Conservation (phyloP, 345 rosid species). For the Trapa incisa region DNA sequence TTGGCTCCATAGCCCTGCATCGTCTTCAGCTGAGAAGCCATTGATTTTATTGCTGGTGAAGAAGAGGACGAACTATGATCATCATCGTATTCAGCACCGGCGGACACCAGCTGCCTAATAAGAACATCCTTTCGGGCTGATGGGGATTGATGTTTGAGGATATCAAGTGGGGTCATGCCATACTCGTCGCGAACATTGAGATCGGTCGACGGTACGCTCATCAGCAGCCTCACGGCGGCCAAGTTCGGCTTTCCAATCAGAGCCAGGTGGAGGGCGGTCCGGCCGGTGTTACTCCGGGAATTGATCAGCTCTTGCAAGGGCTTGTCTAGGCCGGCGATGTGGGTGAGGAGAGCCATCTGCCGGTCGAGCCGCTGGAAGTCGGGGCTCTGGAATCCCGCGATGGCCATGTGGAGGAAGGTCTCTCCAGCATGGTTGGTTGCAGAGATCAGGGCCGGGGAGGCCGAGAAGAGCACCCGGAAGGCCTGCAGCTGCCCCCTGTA, state of each 20-base stretch:
- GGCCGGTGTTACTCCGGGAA: conserved; percentile 45
- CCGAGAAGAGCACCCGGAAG: conserved; percentile 41
- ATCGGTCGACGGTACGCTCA: conserved; percentile 48
- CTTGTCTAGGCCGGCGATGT: conserved; percentile 23
- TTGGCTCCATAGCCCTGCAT: conserved; percentile 39
- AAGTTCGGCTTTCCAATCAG: conserved; percentile 50
- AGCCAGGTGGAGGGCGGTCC: conserved; percentile 80
- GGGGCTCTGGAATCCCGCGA: conserved; percentile 63
- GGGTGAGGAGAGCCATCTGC: conserved; percentile 59
- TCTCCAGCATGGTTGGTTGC: conserved; percentile 53
- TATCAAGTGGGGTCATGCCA: conserved; percentile 80
- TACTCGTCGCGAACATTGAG: conserved; percentile 49
- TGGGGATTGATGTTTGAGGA: conserved; percentile 48
- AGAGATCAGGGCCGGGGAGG: conserved; percentile 41
- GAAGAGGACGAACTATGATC: conserved; percentile 40
- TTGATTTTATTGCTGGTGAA: conserved; percentile 18
- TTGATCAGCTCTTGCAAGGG: conserved; percentile 36
- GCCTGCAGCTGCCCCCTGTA: conserved; percentile 56
- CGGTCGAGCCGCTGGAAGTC: conserved; percentile 67
- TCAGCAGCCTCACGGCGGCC: conserved; percentile 54
- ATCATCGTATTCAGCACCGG: conserved; percentile 44
- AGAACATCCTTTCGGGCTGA: conserved; percentile 58
- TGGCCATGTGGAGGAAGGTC: conserved; percentile 64
- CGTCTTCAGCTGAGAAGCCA: conserved; percentile 55
- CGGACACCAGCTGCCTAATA: conserved; percentile 56